Evolutionary conservation across 2,329 filamentous ascomycete species (phyloP).

Genomic region (Calonectria montana): DNA sequence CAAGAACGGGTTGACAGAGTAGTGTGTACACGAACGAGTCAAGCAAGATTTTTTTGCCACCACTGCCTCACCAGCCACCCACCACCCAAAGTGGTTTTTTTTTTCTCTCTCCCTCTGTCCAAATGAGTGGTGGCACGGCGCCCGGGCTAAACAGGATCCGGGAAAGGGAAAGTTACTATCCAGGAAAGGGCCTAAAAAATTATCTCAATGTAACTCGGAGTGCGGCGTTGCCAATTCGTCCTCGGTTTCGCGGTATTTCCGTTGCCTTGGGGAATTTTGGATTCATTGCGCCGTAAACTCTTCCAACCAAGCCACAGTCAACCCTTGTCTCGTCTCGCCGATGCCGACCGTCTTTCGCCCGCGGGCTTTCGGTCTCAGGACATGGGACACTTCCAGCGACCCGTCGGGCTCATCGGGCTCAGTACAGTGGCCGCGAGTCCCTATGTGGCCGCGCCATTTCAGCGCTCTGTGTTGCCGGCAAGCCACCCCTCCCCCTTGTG

Average conservation of each 20-base stretch:
- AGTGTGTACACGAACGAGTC: conserved; percentile 22
- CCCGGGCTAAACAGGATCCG: conserved; percentile 13
- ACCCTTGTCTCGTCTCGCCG: conserved; percentile 21
- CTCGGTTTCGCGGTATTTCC: conserved; percentile 5
- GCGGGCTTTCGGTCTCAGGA: not conserved
- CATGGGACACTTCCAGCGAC: not conserved
- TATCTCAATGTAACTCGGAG: conserved; percentile 5
- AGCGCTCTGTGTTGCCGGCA: conserved; percentile 14
- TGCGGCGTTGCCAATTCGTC: conserved; percentile 3
- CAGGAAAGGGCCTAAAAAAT: not conserved
- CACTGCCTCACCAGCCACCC: conserved; percentile 39
- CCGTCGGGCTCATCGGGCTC: conserved; percentile 21
- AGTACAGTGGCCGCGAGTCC: conserved; percentile 20
- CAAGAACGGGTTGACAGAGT: not conserved
- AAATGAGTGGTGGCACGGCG: not conserved
- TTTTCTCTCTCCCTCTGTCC: too few relatives aligned
- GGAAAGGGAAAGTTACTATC: conserved; percentile 26
- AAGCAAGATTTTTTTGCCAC: conserved; percentile 39
- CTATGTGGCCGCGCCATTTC: conserved; percentile 24
- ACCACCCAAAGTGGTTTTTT: too few relatives aligned
- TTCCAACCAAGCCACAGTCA: not conserved
- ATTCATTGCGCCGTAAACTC: conserved; percentile 1
- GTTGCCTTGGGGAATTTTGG: conserved; percentile 3
- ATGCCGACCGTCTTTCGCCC: conserved; percentile 10
- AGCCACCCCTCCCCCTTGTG: conserved; percentile 15